A percentile compares a stretch with the other conserved stretches of the same genome.
Conservation (phyloP, 257 asterid species). For the Cinchona pubescens region DNA sequence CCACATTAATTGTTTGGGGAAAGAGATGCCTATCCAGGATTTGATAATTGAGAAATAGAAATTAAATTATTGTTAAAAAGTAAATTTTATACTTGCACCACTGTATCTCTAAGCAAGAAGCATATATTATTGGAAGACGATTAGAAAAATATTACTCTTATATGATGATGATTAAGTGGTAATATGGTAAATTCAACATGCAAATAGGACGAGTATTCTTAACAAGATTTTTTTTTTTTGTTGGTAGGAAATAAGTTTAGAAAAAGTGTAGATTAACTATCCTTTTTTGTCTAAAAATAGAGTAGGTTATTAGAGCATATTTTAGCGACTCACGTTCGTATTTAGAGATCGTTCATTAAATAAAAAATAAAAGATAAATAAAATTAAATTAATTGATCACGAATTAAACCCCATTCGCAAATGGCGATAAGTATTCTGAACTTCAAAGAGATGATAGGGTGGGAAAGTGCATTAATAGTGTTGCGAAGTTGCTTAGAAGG, state of each 20-base stretch:
- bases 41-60: neutral
- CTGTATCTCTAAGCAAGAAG: neutral
- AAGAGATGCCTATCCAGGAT: neutral
- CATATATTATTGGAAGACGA: neutral
- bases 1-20: conserved; percentile 4
- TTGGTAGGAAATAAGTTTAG: no score
- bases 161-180: neutral
- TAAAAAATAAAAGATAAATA: no score
- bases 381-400: no score
- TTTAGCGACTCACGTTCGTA: no score
- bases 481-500: conserved; percentile 2
- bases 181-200: neutral
- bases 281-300: no score
- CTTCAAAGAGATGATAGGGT: neutral
- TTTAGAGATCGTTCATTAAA: no score
- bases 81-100: no score
- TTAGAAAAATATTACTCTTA: neutral
- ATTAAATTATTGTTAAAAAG: neutral
- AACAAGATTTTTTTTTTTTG: no score
- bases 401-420: no score
- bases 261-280: no score
- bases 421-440: no score
- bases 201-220: neutral
- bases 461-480: neutral
- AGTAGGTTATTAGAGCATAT: no score